Base-by-base conservation (phyloP, 495 filamentous ascomycete species). In the Tetracladium marchalianum region DNA sequence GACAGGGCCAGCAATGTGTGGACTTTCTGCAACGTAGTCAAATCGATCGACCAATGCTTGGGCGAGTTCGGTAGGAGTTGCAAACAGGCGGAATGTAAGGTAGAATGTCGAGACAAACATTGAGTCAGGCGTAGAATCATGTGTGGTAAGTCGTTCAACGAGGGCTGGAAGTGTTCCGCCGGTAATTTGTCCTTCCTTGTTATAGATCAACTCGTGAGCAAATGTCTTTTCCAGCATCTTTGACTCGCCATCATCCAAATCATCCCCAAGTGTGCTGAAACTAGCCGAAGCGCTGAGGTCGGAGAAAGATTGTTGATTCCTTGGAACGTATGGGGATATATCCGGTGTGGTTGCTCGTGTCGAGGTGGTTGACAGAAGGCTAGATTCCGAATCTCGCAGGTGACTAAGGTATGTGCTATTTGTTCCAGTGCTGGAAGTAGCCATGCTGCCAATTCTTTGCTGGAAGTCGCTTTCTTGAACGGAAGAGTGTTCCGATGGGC, bases 61-160 rank as follows among this genome's bases (percentile, higher is more conserved):
- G 3, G 88, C 87, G 46, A 97, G 78, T 31, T 87, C 76, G 12
- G 75, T 56, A 1, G 93, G 88, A 0, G 86, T 85, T 39, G 87
- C 86, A 51, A 99, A 99, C 15, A 95, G 78, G 36, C 93, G 85
- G 69, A 99, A 99, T 22, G 93, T 97, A 35, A 97, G 80, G 64
- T 93, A 97, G 62, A 99, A 97, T 0, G 93, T 85, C 2, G 87
- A 84, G 43, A 96, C 87, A 56, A 97, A 99, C 60, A 85, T 78
- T 32, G 87, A 80, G 61, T 96, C 90, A 1, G 93, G 93, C 1
- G 92, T 95, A 0, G 87, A 84, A 59, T 95, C 87, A 60, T 93
- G 88, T 0, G 85, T 86, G 1, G 93, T 99, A 19, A 99, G 77
- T 55, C 85, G 81, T 65, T 99, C 93, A 39, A 99, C 85, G 41